Evolutionary conservation across 495 filamentous ascomycete species (phyloP).

Genomic region (Letharia lupina): DNA sequence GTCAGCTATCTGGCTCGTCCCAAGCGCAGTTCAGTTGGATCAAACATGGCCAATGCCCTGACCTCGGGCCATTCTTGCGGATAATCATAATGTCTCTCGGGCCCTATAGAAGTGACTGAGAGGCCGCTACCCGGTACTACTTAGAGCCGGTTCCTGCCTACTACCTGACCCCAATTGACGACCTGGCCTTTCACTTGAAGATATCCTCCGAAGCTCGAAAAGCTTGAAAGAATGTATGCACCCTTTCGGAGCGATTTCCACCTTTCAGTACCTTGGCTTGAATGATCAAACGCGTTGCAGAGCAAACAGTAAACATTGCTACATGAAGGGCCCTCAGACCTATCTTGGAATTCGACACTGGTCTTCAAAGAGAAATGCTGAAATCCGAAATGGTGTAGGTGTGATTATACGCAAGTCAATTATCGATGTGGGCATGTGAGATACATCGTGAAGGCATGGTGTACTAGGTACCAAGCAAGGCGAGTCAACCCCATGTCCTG

Average conservation of each 20-base stretch:
- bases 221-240: background rate
- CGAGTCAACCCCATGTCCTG: slow-evolving; percentile 20
- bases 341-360: background rate
- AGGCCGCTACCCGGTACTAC: background rate
- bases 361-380: background rate
- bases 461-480: slow-evolving; percentile 41
- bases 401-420: slow-evolving; percentile 46
- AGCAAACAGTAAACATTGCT: background rate
- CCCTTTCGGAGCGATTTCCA: background rate
- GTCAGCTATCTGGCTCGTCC: slow-evolving; percentile 11
- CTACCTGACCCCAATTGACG: background rate
- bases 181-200: background rate
- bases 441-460: slow-evolving; percentile 46
- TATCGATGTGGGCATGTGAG: slow-evolving; percentile 44
- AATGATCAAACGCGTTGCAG: background rate
- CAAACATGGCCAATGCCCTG: slow-evolving; percentile 2
- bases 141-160: background rate
- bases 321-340: background rate
- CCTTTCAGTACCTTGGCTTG: background rate
- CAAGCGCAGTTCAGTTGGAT: slow-evolving; percentile 9
- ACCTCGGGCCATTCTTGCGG: slow-evolving; percentile 7
- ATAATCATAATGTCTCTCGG: slow-evolving; percentile 11
- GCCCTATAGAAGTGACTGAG: background rate
- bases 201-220: slow-evolving; percentile 1
- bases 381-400: slow-evolving; percentile 33